Evolutionary conservation across 257 asterid genomes (phyloP).

Genomic region (Rehmannia glutinosa): DNA sequence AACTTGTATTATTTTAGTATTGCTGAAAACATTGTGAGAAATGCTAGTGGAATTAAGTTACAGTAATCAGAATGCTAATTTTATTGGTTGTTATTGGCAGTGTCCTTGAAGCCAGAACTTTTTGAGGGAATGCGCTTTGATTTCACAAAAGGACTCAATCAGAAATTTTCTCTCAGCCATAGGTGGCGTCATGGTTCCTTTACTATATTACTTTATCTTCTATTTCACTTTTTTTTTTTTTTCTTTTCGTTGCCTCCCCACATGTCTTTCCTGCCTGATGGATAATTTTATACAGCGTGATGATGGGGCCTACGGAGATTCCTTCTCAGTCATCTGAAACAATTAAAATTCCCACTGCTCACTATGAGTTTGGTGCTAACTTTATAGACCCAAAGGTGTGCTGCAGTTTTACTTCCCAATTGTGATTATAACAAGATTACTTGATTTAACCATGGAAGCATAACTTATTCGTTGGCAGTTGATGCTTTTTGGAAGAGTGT

Average conservation of each 20-base stretch:
- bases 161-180: slow-evolving; percentile 86
- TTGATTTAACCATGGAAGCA: slow-evolving; percentile 19
- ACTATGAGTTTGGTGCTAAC: slow-evolving; percentile 97
- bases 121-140: slow-evolving; percentile 99
- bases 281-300: slow-evolving; percentile 48
- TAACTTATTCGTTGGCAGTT: slow-evolving; percentile 48
- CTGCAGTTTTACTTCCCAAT: slow-evolving; percentile 3
- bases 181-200: slow-evolving; percentile 48
- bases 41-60: background rate
- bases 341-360: slow-evolving; percentile 79
- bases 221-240: background rate
- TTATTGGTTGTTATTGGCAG: slow-evolving; percentile 43
- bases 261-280: background rate
- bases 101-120: slow-evolving; percentile 97
- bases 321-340: slow-evolving; percentile 90
- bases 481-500: slow-evolving; percentile 86
- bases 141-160: slow-evolving; percentile 90
- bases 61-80: slow-evolving; percentile 13
- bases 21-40: background rate
- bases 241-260: background rate
- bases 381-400: slow-evolving; percentile 80
- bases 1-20: background rate
- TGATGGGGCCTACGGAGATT: slow-evolving; percentile 95
- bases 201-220: background rate
- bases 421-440: background rate